These are phyloP conservation scores for Beauveria scarabaeidicola DNA, from an alignment of 2,329 filamentous ascomycete species.

Conservation along the genomic window DNA sequence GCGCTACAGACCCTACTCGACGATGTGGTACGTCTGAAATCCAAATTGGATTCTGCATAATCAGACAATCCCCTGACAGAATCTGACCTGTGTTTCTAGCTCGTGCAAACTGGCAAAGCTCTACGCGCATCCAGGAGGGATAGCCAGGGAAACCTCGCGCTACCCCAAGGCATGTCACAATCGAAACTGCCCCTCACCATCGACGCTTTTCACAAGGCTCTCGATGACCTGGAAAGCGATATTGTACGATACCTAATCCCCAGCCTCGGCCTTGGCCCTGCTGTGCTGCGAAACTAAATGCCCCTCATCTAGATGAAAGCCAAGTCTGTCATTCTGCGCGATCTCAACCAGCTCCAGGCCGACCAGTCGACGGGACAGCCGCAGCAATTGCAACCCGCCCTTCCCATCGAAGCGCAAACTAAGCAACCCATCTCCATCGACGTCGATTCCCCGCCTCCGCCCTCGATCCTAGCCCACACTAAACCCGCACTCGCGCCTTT, in stretches of 20 bases:
- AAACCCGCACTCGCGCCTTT: conserved; percentile 35
- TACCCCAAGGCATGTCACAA: conserved; percentile 25
- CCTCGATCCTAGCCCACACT: conserved; percentile 1
- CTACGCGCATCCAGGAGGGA: conserved; percentile 41
- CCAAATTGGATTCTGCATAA: not conserved
- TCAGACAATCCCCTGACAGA: conserved; percentile 4
- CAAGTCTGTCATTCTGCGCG: conserved; percentile 47
- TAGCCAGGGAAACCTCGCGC: conserved; percentile 29
- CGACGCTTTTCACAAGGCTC: conserved; percentile 39
- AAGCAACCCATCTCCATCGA: conserved; percentile 30
- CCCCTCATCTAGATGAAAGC: conserved; percentile 29
- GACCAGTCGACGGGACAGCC: conserved; percentile 18
- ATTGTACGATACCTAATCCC: conserved; percentile 35
- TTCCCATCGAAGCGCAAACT: conserved; percentile 27
- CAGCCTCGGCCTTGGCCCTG: not conserved
- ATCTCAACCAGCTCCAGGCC: conserved; percentile 35
- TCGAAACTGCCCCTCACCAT: conserved; percentile 40
- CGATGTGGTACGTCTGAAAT: conserved; percentile 39
- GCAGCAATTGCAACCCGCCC: conserved; percentile 16
- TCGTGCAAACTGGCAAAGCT: conserved; percentile 51
- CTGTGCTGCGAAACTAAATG: not conserved
- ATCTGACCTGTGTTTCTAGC: conserved; percentile 26
- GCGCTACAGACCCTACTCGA: conserved; percentile 46
- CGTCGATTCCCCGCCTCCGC: conserved; percentile 25
- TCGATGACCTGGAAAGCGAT: conserved; percentile 49